phyloP scores from a whole-genome alignment of 208 protist genomes.

The Acanthamoeba castellanii region DNA sequence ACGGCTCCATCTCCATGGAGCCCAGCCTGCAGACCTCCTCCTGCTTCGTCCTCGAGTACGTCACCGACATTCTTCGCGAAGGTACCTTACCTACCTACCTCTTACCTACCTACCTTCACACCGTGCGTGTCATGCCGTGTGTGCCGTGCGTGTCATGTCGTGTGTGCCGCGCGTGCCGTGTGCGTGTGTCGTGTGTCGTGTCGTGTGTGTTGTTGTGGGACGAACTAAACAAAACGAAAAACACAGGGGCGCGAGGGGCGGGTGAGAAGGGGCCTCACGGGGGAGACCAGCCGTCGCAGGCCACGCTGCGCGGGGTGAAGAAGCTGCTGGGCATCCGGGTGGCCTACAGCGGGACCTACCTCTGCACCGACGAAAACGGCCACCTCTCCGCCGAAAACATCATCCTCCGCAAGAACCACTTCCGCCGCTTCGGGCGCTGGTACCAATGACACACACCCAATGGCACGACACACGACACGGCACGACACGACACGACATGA shows the following conservation, averaged over 20 bases:
- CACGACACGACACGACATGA: too few relatives aligned
- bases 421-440: constrained; percentile 24
- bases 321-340: background rate
- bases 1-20: background rate
- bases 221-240: too few relatives aligned
- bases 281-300: background rate
- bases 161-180: too few relatives aligned
- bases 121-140: too few relatives aligned
- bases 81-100: background rate
- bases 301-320: background rate
- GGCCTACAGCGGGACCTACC: background rate
- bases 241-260: background rate
- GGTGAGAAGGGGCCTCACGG: background rate
- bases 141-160: too few relatives aligned
- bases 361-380: constrained; percentile 9
- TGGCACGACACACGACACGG: too few relatives aligned
- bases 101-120: too few relatives aligned
- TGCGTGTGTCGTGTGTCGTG: too few relatives aligned
- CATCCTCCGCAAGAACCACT: constrained; percentile 22
- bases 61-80: background rate
- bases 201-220: background rate
- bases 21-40: background rate
- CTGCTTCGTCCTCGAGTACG: constrained; percentile 3
- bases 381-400: background rate
- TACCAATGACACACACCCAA: too few relatives aligned